Base-by-base conservation (phyloP, 108 stramenopile species). In the Conticribra guillardii region DNA sequence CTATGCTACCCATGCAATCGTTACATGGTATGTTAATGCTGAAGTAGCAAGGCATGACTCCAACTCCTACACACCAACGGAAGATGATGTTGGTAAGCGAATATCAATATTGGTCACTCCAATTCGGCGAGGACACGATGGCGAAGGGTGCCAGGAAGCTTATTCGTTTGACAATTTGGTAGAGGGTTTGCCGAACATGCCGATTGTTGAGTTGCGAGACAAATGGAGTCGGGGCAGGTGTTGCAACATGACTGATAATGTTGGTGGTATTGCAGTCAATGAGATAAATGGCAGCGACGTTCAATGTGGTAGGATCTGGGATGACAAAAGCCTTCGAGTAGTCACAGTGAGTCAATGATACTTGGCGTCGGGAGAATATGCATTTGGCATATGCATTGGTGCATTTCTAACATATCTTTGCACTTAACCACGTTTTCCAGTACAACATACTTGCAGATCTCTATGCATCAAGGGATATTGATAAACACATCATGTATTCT, bases 361-460 rank as follows among this genome's bases (percentile, higher is more conserved):
- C n/a, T n/a, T n/a, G n/a, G n/a, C n/a, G n/a, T n/a, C n/a, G n/a
- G n/a, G n/a, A n/a, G n/a, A n/a, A n/a, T n/a, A n/a, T n/a, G n/a
- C n/a, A n/a, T n/a, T n/a, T n/a, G n/a, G n/a, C n/a, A n/a, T n/a
- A n/a, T n/a, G n/a, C n/a, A n/a, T n/a, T n/a, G n/a, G n/a, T n/a
- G n/a, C n/a, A n/a, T n/a, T n/a, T n/a, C n/a, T n/a, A n/a, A n/a
- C n/a, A n/a, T n/a, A n/a, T n/a, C 2, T 17, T 4, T 55, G 26
- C 26, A 29, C 4, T 18, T 55, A 29, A 32, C n/a, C 16, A 18
- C 28, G 55, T 18, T 26, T 2, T 16, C 14, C 41, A 74, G 74
- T 93, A 86, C 78, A 93, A 93, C 64, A 77, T 93, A 54, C 57
- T 93, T 33, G 92, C 92, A 1, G 92, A 93, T 76, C 74, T 67